Conservation (phyloP, 176 grass and related monocot genomes). For the Bromus sterilis region DNA sequence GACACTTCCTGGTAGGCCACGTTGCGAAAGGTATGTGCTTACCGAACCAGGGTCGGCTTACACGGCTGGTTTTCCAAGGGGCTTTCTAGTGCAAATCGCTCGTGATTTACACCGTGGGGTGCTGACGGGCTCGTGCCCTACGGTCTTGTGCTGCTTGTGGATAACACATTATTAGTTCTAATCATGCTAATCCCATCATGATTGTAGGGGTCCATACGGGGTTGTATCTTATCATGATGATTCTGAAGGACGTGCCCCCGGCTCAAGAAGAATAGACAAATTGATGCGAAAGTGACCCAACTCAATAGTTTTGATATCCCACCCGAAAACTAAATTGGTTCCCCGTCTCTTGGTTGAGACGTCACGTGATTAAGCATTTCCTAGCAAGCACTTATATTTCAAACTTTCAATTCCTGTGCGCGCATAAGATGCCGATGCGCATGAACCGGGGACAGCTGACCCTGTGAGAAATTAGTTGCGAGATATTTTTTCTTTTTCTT, state of each 20-base stretch:
- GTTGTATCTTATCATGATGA: neutral
- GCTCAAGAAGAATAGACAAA: neutral
- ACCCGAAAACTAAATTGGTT: neutral
- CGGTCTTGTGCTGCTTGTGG: neutral
- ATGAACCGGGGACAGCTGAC: too few species aligned
- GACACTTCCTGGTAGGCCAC: neutral
- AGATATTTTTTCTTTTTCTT: too few species aligned
- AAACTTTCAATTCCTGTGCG: too few species aligned
- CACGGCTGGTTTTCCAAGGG: neutral
- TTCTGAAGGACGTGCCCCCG: too few species aligned
- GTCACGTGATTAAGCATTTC: neutral
- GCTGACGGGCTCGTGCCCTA: neutral
- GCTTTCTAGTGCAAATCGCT: neutral
- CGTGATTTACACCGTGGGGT: neutral
- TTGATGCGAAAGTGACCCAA: neutral
- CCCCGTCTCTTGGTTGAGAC: neutral
- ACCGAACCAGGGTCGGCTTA: neutral
- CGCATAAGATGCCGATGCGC: neutral
- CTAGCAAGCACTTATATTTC: neutral
- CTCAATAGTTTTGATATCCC: neutral
- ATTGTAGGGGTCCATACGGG: neutral
- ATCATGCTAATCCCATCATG: conserved; percentile 7
- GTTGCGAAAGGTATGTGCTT: conserved; percentile 12
- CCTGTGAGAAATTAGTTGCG: too few species aligned
- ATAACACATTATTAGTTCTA: neutral